Evolutionary conservation across 208 protist genomes (phyloP).

Genomic region (Leptomonas seymouri): DNA sequence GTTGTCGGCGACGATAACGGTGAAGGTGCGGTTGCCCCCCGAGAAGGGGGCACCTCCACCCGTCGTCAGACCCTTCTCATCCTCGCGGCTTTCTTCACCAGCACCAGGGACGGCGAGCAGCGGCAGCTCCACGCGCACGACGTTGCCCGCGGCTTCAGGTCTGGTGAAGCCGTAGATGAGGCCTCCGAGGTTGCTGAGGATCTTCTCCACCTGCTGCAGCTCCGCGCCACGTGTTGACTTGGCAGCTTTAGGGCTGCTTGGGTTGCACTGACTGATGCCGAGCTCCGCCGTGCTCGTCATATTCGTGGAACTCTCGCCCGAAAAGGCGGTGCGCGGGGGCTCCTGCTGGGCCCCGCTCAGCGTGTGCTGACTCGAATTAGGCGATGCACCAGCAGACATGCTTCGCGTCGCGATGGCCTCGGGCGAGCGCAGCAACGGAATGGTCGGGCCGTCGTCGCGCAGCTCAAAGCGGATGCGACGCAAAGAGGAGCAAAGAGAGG

Average conservation of each 20-base stretch:
- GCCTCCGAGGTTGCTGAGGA: constrained; percentile 66
- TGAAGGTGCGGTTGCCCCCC: constrained; percentile 42
- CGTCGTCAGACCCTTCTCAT: constrained; percentile 21
- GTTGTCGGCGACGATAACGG: constrained; percentile 79
- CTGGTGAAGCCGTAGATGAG: constrained; percentile 65
- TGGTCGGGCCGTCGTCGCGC: constrained; percentile 53
- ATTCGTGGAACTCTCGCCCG: constrained; percentile 6
- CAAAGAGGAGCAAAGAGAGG: constrained; percentile 47
- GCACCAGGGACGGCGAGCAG: constrained; percentile 72
- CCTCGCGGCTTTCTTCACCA: constrained; percentile 40
- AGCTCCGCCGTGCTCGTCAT: constrained; percentile 2
- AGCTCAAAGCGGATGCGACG: constrained; percentile 77
- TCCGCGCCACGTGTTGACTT: constrained; percentile 22
- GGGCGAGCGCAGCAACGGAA: constrained; percentile 31
- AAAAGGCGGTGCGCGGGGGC: background rate
- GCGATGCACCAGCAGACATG: background rate
- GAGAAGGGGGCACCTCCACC: constrained; percentile 3
- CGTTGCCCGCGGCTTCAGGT: constrained; percentile 54
- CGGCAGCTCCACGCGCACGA: constrained; percentile 71
- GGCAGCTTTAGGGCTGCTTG: background rate
- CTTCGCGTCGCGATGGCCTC: constrained; percentile 17
- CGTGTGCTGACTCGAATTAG: background rate
- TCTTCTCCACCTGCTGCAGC: constrained; percentile 43
- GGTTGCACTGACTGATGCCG: background rate
- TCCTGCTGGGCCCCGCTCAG: background rate